Evolutionary conservation across 2,329 filamentous ascomycete genomes (phyloP).

Genomic region (Xylaria arbuscula): DNA sequence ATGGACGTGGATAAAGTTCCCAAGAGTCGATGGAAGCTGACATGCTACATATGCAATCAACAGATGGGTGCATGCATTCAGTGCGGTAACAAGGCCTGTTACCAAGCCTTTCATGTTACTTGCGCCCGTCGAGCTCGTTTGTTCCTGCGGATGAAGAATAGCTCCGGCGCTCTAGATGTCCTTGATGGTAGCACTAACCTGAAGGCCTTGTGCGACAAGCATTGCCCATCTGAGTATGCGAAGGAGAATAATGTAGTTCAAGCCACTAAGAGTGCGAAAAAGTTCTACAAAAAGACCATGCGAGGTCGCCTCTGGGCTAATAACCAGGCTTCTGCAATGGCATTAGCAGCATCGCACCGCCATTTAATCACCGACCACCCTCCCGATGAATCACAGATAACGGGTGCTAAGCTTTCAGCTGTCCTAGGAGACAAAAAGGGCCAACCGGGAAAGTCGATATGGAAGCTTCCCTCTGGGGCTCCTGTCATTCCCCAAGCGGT

Average conservation of each 20-base stretch:
- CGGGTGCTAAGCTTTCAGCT: slow-evolving; percentile 82
- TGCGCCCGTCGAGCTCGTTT: slow-evolving; percentile 89
- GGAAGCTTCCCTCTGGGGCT: slow-evolving; percentile 94
- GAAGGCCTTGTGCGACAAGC: slow-evolving; percentile 96
- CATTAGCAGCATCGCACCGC: slow-evolving; percentile 78
- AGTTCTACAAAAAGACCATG: slow-evolving; percentile 91
- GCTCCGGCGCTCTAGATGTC: slow-evolving; percentile 79
- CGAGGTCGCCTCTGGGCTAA: slow-evolving; percentile 91
- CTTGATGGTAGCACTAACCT: slow-evolving; percentile 83
- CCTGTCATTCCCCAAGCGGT: slow-evolving; percentile 92
- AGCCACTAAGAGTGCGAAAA: slow-evolving; percentile 84
- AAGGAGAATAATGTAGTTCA: slow-evolving; percentile 84
- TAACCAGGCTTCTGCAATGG: slow-evolving; percentile 83
- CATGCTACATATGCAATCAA: slow-evolving; percentile 96
- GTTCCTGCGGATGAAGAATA: slow-evolving; percentile 96
- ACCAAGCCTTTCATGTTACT: slow-evolving; percentile 96
- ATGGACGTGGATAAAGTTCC: slow-evolving; percentile 98
- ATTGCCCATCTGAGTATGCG: slow-evolving; percentile 89
- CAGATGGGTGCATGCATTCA: slow-evolving; percentile 99
- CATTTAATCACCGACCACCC: slow-evolving; percentile 74
- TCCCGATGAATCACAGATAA: slow-evolving; percentile 83
- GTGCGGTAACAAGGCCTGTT: slow-evolving; percentile 97
- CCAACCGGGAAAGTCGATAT: slow-evolving; percentile 74
- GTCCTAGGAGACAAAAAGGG: slow-evolving; percentile 81
- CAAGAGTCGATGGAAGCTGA: slow-evolving; percentile 90